These are phyloP conservation scores for Gossypium rotundifolium DNA, from an alignment of 345 rosid species.

Conservation along the genomic window DNA sequence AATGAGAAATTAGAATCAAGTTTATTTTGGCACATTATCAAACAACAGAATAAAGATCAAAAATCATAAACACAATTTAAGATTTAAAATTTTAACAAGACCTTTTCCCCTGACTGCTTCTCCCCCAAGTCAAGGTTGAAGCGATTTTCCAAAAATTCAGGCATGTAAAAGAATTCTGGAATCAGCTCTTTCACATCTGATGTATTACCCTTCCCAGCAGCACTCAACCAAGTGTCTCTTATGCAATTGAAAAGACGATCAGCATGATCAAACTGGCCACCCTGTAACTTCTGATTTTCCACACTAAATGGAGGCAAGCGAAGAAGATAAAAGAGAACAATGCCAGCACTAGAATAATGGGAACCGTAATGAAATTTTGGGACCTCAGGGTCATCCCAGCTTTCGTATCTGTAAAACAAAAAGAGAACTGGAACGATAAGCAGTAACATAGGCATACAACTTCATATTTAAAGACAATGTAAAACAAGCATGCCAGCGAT, in stretches of 20 bases:
- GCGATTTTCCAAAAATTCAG: slow-evolving; percentile 83
- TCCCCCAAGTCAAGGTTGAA: slow-evolving; percentile 90
- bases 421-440: slow-evolving; percentile 5
- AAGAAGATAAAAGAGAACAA: slow-evolving; percentile 94
- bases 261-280: slow-evolving; percentile 99
- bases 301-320: slow-evolving; percentile 96
- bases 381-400: slow-evolving; percentile 99
- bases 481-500: not conserved
- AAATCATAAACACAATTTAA: not conserved
- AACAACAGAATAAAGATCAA: slow-evolving; percentile 6
- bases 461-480: not conserved
- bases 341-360: slow-evolving; percentile 99
- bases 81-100: slow-evolving; percentile 19
- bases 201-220: slow-evolving; percentile 96
- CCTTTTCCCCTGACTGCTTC: slow-evolving; percentile 99
- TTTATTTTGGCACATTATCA: slow-evolving; percentile 6
- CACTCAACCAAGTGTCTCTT: slow-evolving; percentile 96
- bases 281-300: slow-evolving; percentile 99
- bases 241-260: slow-evolving; percentile 94
- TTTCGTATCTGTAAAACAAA: slow-evolving; percentile 70
- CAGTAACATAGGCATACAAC: not conserved
- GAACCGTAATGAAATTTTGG: slow-evolving; percentile 99
- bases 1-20: not conserved
- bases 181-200: slow-evolving; percentile 98
- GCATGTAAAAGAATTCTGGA: slow-evolving; percentile 99